Evolutionary conservation across 176 grass and related monocot genomes (phyloP), one percentile per base, ranked within the genome.

Genomic region (Cenchrus fungigraminus): DNA sequence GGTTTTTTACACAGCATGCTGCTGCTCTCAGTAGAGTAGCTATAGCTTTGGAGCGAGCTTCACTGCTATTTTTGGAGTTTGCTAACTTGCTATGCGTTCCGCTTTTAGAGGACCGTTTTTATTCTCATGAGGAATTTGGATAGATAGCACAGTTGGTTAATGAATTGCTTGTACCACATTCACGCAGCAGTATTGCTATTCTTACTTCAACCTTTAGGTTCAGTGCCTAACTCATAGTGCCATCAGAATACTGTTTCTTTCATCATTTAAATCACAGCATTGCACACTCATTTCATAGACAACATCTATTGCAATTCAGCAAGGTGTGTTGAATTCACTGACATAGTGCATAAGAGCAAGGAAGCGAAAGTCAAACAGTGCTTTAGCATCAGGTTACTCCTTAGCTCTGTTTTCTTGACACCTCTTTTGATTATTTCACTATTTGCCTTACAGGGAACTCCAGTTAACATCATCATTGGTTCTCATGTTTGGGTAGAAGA

Each of bases 401-500:
- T 70, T 86, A 81, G 3, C 34, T 80, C 45, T 55, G 69, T 52
- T 50, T 81, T 50, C 55, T 88, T 80, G 89, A 68, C 55, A 71
- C 71, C 72, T 68, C 74, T 69, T 58, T 58, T 87, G 54, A 70
- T 58, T 75, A 77, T 15, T 76, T 79, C 59, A 84, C 67, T 70
- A 65, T 62, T 59, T 87, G 25, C 70, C 75, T 84, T 77, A 66
- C 91, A 95, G 88, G 97, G 81, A 81, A 88, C 86, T 74, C 82
- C 90, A 73, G 92, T 90, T 73, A 99, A 94, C 51, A 97, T 99
- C 80, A 89, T 94, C 52, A 90, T 97, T 71, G 94, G 97, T 59
- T 97, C 97, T 79, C 97, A 99, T 91, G 97, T 97, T 83, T 99
- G 97, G 94, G 74, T 94, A 57, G 97, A 99, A 89, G 94, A 99